Base-by-base conservation (phyloP, 768 basidiomycete species). In the Mrakia gelida region DNA sequence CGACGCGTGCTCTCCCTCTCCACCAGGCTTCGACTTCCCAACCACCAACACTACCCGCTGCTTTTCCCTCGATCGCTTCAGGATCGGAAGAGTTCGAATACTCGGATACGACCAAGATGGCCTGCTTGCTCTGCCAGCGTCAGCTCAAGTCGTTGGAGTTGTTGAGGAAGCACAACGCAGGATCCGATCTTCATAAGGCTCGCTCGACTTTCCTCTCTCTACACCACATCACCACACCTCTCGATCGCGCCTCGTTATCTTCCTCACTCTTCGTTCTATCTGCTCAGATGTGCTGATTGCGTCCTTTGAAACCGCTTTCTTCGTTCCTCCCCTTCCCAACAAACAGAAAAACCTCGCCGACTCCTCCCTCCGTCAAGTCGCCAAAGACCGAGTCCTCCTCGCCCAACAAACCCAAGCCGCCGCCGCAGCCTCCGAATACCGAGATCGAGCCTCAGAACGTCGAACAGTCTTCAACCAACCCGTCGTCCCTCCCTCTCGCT, bases 101-200 rank as follows among this genome's bases (percentile, higher is more conserved):
- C 81, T 89, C 92, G 71, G 94, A 98, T 83, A 85, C 89, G 7
- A 85, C 83, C 72, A 89, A 89, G 63, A 85, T 93, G 81, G 91
- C 91, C 75, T 98, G 97, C 83, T 84, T 98, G 72, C 89, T 99
- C 21, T 99, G 97, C 83, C 90, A 94, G 59, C 88, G 97, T 43
- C 92, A 95, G 83, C 95, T 99, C 89, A 98, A 96, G 85, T 86
- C 88, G 5, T 81, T 91, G 77, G 94, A 96, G 34, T 90, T 93
- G 80, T 87, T 99, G 61, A 91, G 88, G 82, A 90, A 94, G 26
- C 97, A 99, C 84, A 94, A 92, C 83, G 91, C 90, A 81, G 93
- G 93, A 86, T 99, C 97, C 34, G 92, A 92, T 83, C 86, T 99
- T 80, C 97, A 99, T 86, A 98, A 98, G 92, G 96, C 87, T 86